Conservation (phyloP, 1,284 basidiomycete genomes). For the Pyrrhoderma lamaoense region DNA sequence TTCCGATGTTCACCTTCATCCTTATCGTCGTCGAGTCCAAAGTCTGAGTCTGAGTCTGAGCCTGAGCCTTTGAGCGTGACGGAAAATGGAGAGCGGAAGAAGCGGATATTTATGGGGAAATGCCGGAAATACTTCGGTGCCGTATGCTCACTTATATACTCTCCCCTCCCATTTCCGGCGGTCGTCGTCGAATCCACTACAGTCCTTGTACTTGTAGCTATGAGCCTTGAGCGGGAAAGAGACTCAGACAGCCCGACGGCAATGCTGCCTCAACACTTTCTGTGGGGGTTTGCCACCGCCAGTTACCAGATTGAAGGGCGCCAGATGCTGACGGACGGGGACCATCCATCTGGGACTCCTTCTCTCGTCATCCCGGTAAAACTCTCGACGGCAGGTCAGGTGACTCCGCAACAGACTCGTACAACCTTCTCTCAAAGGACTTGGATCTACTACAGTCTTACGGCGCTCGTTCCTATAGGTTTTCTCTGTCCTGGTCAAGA, state of each 20-base stretch:
- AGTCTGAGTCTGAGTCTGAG: no score
- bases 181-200: no score
- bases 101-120: neutral
- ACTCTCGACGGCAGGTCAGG: slow-evolving; percentile 60
- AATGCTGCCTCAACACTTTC: slow-evolving; percentile 36
- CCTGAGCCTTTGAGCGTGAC: no score
- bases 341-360: slow-evolving; percentile 70
- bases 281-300: slow-evolving; percentile 64
- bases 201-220: no score
- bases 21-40: no score
- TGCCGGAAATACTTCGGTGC: neutral
- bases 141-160: no score
- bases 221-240: no score
- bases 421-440: slow-evolving; percentile 61
- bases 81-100: no score
- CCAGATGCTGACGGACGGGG: slow-evolving; percentile 49
- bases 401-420: slow-evolving; percentile 66
- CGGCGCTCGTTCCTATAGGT: slow-evolving; percentile 55
- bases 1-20: slow-evolving; percentile 34
- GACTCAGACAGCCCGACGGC: no score
- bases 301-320: slow-evolving; percentile 67
- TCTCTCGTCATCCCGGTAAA: slow-evolving; percentile 57
- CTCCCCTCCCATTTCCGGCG: no score
- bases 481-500: slow-evolving; percentile 70
- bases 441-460: slow-evolving; percentile 54